Conservation (phyloP, 768 basidiomycete species). For the Mycena latifolia region DNA sequence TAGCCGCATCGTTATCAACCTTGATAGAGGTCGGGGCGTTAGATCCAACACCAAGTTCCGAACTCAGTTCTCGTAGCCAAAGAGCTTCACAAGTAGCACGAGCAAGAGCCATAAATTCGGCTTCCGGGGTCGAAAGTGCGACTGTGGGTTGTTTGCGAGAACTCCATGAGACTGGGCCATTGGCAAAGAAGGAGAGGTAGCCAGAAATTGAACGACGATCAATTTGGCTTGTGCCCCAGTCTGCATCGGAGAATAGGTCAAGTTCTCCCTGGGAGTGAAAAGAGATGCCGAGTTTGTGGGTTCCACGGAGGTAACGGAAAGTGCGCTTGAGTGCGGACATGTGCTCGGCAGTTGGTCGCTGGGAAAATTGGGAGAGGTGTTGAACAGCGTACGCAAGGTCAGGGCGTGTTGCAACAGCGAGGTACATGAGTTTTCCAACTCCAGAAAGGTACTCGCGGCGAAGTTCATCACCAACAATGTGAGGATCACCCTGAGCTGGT, state of each 20-base stretch:
- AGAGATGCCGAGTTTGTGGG: conserved; percentile 27
- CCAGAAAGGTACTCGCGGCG: conserved; percentile 38
- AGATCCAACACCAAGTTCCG: conserved; percentile 30
- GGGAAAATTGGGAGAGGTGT: conserved; percentile 42
- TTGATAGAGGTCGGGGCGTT: conserved; percentile 29
- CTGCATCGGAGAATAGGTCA: conserved; percentile 27
- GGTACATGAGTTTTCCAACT: conserved; percentile 47
- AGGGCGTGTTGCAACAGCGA: conserved; percentile 45
- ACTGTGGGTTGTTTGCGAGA: conserved; percentile 48
- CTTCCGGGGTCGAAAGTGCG: conserved; percentile 39
- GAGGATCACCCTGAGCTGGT: conserved; percentile 6
- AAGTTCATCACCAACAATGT: conserved; percentile 3
- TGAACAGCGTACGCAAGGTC: conserved; percentile 49
- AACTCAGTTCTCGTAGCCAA: conserved; percentile 42
- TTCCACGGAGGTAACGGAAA: conserved; percentile 49
- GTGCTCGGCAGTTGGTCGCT: conserved; percentile 44
- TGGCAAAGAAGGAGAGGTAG: conserved; percentile 43
- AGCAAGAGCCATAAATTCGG: conserved; percentile 52
- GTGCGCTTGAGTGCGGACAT: conserved; percentile 49
- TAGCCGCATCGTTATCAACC: conserved; percentile 46
- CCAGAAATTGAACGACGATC: conserved; percentile 46
- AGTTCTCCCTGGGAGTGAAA: conserved; percentile 10
- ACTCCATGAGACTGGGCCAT: conserved; percentile 48
- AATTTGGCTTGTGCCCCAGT: conserved; percentile 36
- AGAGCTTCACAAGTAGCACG: conserved; percentile 46